Evolutionary conservation across 2,329 filamentous ascomycete species (phyloP).

Genomic region (Mycosphaerella arachidis): DNA sequence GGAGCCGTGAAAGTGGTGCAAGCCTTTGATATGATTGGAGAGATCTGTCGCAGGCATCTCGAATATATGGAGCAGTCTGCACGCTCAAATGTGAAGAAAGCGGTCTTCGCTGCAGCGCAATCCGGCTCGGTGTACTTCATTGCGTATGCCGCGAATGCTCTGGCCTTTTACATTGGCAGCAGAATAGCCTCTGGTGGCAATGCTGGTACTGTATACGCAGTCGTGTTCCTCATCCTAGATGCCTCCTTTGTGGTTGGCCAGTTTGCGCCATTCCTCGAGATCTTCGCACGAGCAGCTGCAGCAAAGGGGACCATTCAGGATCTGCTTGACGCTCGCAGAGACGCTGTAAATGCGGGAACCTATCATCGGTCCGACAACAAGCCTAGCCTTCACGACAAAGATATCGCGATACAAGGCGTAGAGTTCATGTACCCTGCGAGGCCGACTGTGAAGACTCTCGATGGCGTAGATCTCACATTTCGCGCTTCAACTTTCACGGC

Average conservation of each 20-base stretch:
- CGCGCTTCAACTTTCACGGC: constrained; percentile 41
- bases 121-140: constrained; percentile 43
- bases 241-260: constrained; percentile 60
- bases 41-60: constrained; percentile 37
- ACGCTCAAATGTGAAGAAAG: constrained; percentile 39
- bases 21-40: constrained; percentile 43
- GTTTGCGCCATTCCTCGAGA: constrained; percentile 59
- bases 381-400: constrained; percentile 20
- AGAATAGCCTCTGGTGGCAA: constrained; percentile 23
- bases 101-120: constrained; percentile 39
- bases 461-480: constrained; percentile 36
- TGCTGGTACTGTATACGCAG: constrained; percentile 56
- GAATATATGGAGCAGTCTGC: constrained; percentile 34
- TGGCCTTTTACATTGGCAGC: constrained; percentile 45
- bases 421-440: constrained; percentile 44
- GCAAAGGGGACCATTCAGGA: constrained; percentile 45
- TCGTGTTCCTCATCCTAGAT: constrained; percentile 61
- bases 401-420: constrained; percentile 37
- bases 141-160: constrained; percentile 43
- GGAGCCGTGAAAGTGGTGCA: constrained; percentile 46
- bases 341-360: constrained; percentile 21
- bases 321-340: constrained; percentile 37
- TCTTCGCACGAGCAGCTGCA: constrained; percentile 50
- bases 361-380: constrained; percentile 26
- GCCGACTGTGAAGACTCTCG: constrained; percentile 38